Evolutionary conservation across 768 basidiomycete species (phyloP).

Genomic region (Trametes cubensis): DNA sequence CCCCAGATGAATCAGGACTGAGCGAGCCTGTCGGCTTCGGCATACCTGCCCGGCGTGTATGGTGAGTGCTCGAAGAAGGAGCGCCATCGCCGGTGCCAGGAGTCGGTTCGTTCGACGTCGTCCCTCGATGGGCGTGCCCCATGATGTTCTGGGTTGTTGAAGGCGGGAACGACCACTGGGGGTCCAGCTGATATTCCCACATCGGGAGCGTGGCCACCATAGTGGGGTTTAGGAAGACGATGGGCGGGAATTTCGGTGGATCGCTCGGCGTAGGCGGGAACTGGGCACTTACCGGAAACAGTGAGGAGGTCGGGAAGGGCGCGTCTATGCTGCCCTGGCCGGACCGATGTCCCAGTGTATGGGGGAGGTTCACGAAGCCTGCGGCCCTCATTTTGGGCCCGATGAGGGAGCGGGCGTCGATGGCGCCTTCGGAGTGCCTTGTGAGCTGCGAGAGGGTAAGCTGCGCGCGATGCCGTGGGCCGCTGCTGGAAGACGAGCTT

Average conservation of each 20-base stretch:
- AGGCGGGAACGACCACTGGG: constrained; percentile 3
- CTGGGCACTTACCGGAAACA: constrained; percentile 16
- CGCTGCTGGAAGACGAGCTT: not conserved
- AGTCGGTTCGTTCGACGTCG: constrained; percentile 6
- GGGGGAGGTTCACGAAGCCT: constrained; percentile 32
- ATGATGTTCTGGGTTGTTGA: not conserved
- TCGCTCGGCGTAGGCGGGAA: constrained; percentile 29
- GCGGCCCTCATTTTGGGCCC: constrained; percentile 35
- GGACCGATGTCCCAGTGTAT: constrained; percentile 18
- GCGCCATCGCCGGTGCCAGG: not conserved
- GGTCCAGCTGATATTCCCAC: constrained; percentile 31
- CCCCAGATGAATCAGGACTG: constrained; percentile 6
- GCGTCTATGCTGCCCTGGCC: not conserved
- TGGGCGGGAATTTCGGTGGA: constrained; percentile 34
- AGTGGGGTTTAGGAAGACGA: constrained; percentile 29
- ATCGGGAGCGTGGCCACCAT: constrained; percentile 17
- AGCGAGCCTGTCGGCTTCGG: not conserved
- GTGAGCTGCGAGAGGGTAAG: constrained; percentile 30
- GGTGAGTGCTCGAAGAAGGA: not conserved
- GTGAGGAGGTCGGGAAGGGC: not conserved
- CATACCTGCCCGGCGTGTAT: not conserved
- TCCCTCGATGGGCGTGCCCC: not conserved
- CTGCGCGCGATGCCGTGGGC: constrained; percentile 8
- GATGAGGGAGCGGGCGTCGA: constrained; percentile 32
- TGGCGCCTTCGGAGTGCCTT: constrained; percentile 30